Conservation (phyloP, 768 basidiomycete species). For the Boletus tylopilopsis region DNA sequence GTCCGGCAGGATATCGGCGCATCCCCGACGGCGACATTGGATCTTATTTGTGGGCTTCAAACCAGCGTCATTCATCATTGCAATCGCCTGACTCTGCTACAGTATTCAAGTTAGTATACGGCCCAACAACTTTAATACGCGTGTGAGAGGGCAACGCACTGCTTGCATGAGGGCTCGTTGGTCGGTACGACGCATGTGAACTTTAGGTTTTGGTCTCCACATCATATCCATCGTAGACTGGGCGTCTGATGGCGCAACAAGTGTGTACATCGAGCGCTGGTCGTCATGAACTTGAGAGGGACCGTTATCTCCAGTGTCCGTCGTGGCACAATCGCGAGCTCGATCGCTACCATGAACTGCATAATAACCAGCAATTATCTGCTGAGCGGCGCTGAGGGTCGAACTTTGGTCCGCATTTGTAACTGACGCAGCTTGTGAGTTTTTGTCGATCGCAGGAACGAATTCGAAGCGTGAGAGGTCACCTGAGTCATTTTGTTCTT, state of each 20-base stretch:
- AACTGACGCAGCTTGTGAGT: background rate
- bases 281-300: slow-evolving; percentile 22
- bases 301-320: slow-evolving; percentile 13
- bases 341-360: slow-evolving; percentile 5
- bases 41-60: slow-evolving; percentile 32
- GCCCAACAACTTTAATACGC: background rate
- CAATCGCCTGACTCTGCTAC: slow-evolving; percentile 25
- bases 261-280: slow-evolving; percentile 25
- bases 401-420: slow-evolving; percentile 3
- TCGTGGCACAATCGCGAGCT: background rate
- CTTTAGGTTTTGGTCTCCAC: slow-evolving; percentile 32
- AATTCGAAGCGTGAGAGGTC: slow-evolving; percentile 11
- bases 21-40: slow-evolving; percentile 43
- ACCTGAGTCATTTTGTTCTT: slow-evolving; percentile 12
- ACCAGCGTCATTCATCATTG: slow-evolving; percentile 26
- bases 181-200: slow-evolving; percentile 35
- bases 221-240: slow-evolving; percentile 26
- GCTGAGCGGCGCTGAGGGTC: slow-evolving; percentile 21
- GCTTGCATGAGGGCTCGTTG: slow-evolving; percentile 35
- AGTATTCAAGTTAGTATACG: background rate
- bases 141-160: slow-evolving; percentile 31
- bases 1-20: slow-evolving; percentile 39
- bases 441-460: background rate
- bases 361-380: slow-evolving; percentile 18
- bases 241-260: slow-evolving; percentile 8